A percentile compares a stretch with the other conserved stretches of the same genome.
phyloP scores from a whole-genome alignment of 2,329 filamentous ascomycete genomes.

The Nothopassalora personata region DNA sequence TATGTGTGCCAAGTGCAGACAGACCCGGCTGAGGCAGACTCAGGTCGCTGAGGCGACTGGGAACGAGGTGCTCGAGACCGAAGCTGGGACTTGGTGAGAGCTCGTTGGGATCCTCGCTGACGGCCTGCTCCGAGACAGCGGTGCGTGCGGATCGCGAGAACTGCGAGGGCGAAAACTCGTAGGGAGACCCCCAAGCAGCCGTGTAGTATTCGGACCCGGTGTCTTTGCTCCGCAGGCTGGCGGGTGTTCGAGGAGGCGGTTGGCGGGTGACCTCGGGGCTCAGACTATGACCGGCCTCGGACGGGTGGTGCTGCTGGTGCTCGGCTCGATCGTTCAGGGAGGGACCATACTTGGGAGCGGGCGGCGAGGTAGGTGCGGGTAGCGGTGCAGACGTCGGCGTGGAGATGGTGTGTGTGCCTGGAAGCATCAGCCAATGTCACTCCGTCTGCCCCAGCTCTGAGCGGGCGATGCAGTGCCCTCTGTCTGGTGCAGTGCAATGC shows the following conservation, averaged over 20 bases:
- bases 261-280: constrained; percentile 22
- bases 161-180: constrained; percentile 58
- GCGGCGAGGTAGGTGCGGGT: constrained; percentile 17
- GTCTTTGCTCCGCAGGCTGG: constrained; percentile 25
- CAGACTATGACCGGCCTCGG: constrained; percentile 1
- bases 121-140: constrained; percentile 27
- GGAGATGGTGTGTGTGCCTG: constrained; percentile 11
- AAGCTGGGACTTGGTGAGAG: constrained; percentile 30
- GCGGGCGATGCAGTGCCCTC: not conserved
- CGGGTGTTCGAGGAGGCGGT: constrained; percentile 28
- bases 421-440: not conserved
- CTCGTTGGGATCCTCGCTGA: constrained; percentile 26
- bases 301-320: constrained; percentile 1
- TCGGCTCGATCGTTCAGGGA: constrained; percentile 7
- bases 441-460: not conserved
- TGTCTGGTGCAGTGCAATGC: not conserved
- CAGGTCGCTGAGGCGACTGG: constrained; percentile 26
- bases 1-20: constrained; percentile 12
- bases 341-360: constrained; percentile 17
- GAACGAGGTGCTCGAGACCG: constrained; percentile 33
- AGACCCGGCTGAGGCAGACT: constrained; percentile 14
- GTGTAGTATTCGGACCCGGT: constrained; percentile 48
- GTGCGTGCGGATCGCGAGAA: constrained; percentile 29
- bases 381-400: constrained; percentile 12
- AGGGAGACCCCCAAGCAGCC: constrained; percentile 88